These are phyloP conservation scores for Russula virescens DNA, from an alignment of 768 basidiomycete species.

Conservation along the genomic window DNA sequence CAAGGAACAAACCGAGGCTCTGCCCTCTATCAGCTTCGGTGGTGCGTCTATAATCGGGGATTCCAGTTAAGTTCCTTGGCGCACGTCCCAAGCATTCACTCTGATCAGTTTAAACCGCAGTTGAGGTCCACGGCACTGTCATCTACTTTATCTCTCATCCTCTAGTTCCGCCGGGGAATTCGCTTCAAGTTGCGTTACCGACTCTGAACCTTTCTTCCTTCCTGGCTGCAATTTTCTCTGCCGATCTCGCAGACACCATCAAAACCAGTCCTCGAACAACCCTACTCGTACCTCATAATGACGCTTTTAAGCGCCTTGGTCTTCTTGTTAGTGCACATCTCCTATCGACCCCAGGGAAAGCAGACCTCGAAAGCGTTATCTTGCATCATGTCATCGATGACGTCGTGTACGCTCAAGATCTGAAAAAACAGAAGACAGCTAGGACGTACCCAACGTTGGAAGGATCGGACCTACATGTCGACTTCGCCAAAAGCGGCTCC, in stretches of 20 bases:
- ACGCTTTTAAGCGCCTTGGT: constrained; percentile 85
- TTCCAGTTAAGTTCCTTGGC: constrained; percentile 47
- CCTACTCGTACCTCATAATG: constrained; percentile 82
- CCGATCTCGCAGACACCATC: constrained; percentile 68
- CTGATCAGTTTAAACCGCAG: constrained; percentile 34
- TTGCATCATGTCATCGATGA: constrained; percentile 79
- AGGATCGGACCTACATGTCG: constrained; percentile 74
- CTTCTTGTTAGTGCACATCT: constrained; percentile 81
- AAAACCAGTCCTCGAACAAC: constrained; percentile 64
- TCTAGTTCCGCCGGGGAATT: constrained; percentile 74
- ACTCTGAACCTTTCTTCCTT: constrained; percentile 84
- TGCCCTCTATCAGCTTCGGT: constrained; percentile 69
- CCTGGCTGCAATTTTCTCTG: constrained; percentile 84
- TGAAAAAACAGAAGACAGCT: constrained; percentile 60
- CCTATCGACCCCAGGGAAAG: constrained; percentile 67
- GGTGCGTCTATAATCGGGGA: constrained; percentile 77
- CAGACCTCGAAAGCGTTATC: constrained; percentile 78
- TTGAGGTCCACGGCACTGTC: constrained; percentile 67
- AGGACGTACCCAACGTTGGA: constrained; percentile 78
- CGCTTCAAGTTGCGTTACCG: constrained; percentile 75
- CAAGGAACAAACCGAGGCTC: constrained; percentile 42
- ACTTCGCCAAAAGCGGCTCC: constrained; percentile 45
- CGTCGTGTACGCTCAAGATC: constrained; percentile 62
- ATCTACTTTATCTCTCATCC: constrained; percentile 89
- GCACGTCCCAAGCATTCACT: constrained; percentile 1